Conservation (phyloP, 2,329 filamentous ascomycete species). For the Eutypella sp. region DNA sequence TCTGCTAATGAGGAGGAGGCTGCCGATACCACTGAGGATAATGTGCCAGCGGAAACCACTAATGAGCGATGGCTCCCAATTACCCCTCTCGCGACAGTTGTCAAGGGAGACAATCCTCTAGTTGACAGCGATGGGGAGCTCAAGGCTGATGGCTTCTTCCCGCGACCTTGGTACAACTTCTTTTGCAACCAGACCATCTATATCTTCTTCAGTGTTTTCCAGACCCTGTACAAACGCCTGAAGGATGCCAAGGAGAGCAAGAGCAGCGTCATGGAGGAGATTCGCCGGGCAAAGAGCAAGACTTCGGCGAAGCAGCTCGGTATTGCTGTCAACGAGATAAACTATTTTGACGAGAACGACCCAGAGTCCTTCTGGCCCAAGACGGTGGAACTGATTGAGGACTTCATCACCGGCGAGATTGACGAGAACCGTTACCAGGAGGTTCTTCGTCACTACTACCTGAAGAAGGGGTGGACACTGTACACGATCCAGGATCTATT, state of each 20-base stretch:
- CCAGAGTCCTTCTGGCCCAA: constrained; percentile 76
- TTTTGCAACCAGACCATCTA: constrained; percentile 90
- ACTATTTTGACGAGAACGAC: constrained; percentile 68
- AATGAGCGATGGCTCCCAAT: constrained; percentile 62
- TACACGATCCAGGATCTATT: constrained; percentile 92
- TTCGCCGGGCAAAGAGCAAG: constrained; percentile 64
- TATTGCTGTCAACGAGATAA: constrained; percentile 71
- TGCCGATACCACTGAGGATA: constrained; percentile 55
- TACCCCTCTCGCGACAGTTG: constrained; percentile 51
- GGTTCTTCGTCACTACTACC: constrained; percentile 83
- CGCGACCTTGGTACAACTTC: constrained; percentile 77
- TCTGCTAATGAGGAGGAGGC: constrained; percentile 75
- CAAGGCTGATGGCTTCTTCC: constrained; percentile 76
- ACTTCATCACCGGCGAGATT: constrained; percentile 75
- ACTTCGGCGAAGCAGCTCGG: constrained; percentile 83
- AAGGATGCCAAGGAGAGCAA: constrained; percentile 78
- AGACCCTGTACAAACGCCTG: constrained; percentile 82
- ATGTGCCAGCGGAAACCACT: constrained; percentile 54
- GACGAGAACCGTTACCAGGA: constrained; percentile 85
- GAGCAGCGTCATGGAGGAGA: constrained; percentile 65
- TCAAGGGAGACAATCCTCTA: constrained; percentile 48
- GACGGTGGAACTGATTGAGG: constrained; percentile 79
- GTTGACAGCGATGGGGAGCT: constrained; percentile 57
- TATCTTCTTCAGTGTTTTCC: constrained; percentile 91
- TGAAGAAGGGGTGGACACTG: constrained; percentile 85